These are phyloP conservation scores for Diaporthe vaccinii DNA, from an alignment of 2,329 filamentous ascomycete genomes.

Conservation along the genomic window DNA sequence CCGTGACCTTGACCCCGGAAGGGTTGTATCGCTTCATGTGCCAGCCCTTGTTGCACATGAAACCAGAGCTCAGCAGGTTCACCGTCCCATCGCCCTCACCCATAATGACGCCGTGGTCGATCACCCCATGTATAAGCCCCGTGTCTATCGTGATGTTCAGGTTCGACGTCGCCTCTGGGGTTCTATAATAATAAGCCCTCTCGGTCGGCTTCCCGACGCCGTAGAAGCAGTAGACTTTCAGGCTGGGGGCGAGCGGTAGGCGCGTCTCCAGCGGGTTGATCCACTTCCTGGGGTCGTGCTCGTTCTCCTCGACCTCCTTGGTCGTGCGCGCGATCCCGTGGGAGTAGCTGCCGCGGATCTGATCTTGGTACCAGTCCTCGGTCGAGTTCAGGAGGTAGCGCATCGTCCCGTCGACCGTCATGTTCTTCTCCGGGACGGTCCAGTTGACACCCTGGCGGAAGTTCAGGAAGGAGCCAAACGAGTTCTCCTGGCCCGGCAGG, in stretches of 20 bases:
- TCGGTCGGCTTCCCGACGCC: slow-evolving; percentile 95
- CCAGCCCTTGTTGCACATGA: slow-evolving; percentile 98
- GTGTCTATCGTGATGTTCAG: slow-evolving; percentile 84
- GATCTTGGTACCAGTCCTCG: slow-evolving; percentile 87
- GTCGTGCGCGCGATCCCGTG: slow-evolving; percentile 87
- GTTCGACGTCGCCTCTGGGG: slow-evolving; percentile 74
- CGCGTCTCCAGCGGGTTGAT: slow-evolving; percentile 90
- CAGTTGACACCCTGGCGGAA: slow-evolving; percentile 78
- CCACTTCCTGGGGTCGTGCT: slow-evolving; percentile 86
- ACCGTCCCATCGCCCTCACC: slow-evolving; percentile 98
- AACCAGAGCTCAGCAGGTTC: slow-evolving; percentile 89
- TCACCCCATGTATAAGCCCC: slow-evolving; percentile 67
- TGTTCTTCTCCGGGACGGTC: slow-evolving; percentile 76
- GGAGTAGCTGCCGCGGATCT: slow-evolving; percentile 83
- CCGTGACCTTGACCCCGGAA: slow-evolving; percentile 82
- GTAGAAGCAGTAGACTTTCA: slow-evolving; percentile 99
- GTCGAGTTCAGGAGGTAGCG: slow-evolving; percentile 82
- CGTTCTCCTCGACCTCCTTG: slow-evolving; percentile 85
- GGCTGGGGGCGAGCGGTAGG: slow-evolving; percentile 85
- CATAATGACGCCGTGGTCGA: slow-evolving; percentile 93
- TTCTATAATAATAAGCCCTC: slow-evolving; percentile 89
- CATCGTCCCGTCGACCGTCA: slow-evolving; percentile 85
- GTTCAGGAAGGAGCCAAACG: slow-evolving; percentile 86
- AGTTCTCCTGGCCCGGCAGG: slow-evolving; percentile 76
- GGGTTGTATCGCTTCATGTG: slow-evolving; percentile 94